Evolutionary conservation across 768 basidiomycete species (phyloP), one percentile per base, ranked within the genome.

Genomic region (Mycena galericulata): DNA sequence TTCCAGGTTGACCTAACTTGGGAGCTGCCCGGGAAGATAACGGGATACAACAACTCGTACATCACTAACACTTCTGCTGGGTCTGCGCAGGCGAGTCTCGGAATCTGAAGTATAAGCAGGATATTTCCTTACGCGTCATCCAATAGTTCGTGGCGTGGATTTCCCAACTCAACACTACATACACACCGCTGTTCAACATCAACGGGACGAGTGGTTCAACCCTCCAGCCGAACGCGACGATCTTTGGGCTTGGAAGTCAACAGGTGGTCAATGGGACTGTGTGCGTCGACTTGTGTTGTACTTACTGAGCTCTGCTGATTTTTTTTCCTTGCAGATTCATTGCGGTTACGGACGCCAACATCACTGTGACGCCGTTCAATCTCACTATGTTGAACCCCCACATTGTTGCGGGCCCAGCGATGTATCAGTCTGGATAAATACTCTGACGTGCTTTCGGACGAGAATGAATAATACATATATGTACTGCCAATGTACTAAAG

Each of bases 101-200:
- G 11, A 9, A 14, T 62, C 29, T 27, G 15, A 10, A 20, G 20
- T 29, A 32, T 54, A 14, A 47, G 29, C 26, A n/a, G n/a, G n/a
- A n/a, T n/a, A n/a, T n/a, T n/a, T 67, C 4, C 55, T 57, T 5
- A 65, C 22, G 2, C n/a, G 27, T 29, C 2, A 29, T 10, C 5
- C 18, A 14, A 14, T 22, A 86, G 83, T 89, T 79, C 65, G 85
- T 83, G 9, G 86, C 86, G 3, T 90, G 88, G 86, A 85, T 90
- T 60, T 84, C 82, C 24, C 88, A 90, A 75, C 77, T 90, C 58
- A 91, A 90, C 80, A 83, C 82, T 12, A 90, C 89, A 7, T 90
- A 85, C 79, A 85, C 86, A 6, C 82, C 85, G 0, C 79, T 90
- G 51, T 70, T 74, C 34, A 79, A 85, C 58, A 71, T 83, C 60